Evolutionary conservation across 2,329 filamentous ascomycete genomes (phyloP).

Genomic region (Phialophora verrucosa): DNA sequence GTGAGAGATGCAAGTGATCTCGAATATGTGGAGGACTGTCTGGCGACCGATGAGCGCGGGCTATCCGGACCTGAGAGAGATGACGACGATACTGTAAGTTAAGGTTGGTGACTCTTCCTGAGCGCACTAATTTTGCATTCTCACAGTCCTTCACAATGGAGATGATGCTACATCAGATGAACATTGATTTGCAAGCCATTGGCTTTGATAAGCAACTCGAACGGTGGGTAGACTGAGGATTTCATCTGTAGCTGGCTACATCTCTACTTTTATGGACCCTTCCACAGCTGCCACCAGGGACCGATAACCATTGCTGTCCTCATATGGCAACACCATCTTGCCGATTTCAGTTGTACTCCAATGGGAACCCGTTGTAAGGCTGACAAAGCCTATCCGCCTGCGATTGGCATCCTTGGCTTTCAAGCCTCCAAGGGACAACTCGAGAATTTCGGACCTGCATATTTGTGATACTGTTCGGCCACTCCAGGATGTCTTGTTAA

Average conservation of each 20-base stretch:
- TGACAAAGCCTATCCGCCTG: constrained; percentile 13
- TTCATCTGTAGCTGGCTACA: not conserved
- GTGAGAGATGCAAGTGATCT: not conserved
- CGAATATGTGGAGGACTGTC: not conserved
- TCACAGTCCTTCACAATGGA: constrained; percentile 69
- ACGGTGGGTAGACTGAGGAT: constrained; percentile 60
- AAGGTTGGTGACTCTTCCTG: constrained; percentile 28
- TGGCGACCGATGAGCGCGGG: not conserved
- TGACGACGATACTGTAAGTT: constrained; percentile 41
- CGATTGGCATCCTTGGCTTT: constrained; percentile 9
- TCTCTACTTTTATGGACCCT: not conserved
- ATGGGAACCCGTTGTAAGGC: not conserved
- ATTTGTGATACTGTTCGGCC: not conserved
- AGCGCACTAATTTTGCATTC: constrained; percentile 33
- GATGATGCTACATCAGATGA: constrained; percentile 70
- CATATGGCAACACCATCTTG: constrained; percentile 18
- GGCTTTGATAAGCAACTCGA: constrained; percentile 65
- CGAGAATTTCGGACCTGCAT: not conserved
- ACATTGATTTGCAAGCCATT: constrained; percentile 67
- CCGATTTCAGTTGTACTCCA: constrained; percentile 19
- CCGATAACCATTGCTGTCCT: not conserved
- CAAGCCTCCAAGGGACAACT: not conserved
- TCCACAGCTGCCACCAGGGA: not conserved
- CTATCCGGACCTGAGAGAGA: constrained; percentile 2
- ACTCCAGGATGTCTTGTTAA: not conserved